Evolutionary conservation across 306 rosid genomes (phyloP).

Genomic region (Cicer arietinum): DNA sequence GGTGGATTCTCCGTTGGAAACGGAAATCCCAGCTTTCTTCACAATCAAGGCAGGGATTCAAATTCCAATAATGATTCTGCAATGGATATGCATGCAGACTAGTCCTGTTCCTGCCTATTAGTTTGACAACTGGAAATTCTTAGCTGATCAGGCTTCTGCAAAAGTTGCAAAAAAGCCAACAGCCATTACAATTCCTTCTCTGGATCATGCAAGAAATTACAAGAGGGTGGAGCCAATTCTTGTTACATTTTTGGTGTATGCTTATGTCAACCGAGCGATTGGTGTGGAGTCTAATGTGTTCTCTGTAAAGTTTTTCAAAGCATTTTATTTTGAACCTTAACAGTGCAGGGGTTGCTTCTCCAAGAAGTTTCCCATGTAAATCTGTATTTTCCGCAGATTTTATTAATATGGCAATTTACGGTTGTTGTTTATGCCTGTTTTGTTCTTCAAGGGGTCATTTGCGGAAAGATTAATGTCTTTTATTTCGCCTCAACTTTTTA

Average conservation of each 20-base stretch:
- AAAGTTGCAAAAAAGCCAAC: conserved; percentile 47
- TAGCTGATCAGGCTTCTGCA: conserved; percentile 42
- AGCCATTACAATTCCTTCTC: conserved; percentile 23
- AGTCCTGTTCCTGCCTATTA: conserved; percentile 50
- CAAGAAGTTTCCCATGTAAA: conserved; percentile 45
- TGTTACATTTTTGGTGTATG: conserved; percentile 46
- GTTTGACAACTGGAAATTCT: conserved; percentile 41
- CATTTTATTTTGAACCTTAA: conserved; percentile 46
- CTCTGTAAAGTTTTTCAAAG: conserved; percentile 55
- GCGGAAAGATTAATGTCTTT: background rate
- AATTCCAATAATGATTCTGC: conserved; percentile 75
- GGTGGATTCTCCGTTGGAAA: conserved; percentile 59
- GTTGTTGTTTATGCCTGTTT: conserved; percentile 21
- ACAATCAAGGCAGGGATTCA: conserved; percentile 61
- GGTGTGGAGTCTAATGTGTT: conserved; percentile 49
- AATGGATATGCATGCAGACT: conserved; percentile 92
- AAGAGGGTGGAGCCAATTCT: conserved; percentile 43
- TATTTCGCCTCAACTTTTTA: background rate
- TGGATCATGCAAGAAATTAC: conserved; percentile 41
- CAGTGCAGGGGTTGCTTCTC: conserved; percentile 45
- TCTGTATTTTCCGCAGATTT: conserved; percentile 25
- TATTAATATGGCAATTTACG: conserved; percentile 24
- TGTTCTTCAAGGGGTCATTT: background rate
- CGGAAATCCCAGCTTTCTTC: conserved; percentile 56
- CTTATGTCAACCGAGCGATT: conserved; percentile 43